These are phyloP conservation scores for Aspergillus sp. DNA, from an alignment of 2,329 filamentous ascomycete species.

Conservation along the genomic window DNA sequence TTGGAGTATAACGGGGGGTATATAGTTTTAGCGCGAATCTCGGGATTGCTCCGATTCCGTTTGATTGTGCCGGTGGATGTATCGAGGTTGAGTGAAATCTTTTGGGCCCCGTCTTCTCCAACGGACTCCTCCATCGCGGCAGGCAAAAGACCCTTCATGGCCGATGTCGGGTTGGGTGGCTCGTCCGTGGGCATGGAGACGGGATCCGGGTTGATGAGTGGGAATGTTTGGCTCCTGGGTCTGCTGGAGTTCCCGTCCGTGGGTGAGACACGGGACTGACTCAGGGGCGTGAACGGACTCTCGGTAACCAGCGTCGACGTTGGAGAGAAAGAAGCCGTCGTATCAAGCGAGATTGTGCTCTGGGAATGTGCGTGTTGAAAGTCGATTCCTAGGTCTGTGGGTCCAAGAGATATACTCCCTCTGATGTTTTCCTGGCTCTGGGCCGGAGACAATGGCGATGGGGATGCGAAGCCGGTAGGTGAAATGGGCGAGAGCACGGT, in stretches of 20 bases:
- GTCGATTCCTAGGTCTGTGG: conserved; percentile 60
- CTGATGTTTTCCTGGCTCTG: conserved; percentile 70
- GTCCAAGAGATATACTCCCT: conserved; percentile 56
- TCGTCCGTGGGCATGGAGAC: conserved; percentile 50
- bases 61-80: conserved; percentile 39
- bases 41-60: conserved; percentile 45
- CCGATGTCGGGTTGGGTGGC: conserved; percentile 55
- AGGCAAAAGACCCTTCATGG: conserved; percentile 39
- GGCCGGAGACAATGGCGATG: conserved; percentile 68
- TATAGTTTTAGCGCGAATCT: conserved; percentile 44
- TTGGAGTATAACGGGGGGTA: conserved; percentile 39
- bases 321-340: conserved; percentile 69
- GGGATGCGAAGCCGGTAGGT: conserved; percentile 63
- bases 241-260: conserved; percentile 62
- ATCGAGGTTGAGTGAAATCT: conserved; percentile 20
- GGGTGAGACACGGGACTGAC: conserved; percentile 50
- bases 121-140: conserved; percentile 53
- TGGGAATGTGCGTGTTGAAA: conserved; percentile 68
- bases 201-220: conserved; percentile 59
- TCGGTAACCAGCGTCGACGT: conserved; percentile 78
- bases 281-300: conserved; percentile 63
- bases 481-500: conserved; percentile 71
- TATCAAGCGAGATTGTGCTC: conserved; percentile 66
- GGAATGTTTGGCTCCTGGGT: conserved; percentile 85
- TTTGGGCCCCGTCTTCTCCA: conserved; percentile 48